Evolutionary conservation across 164 flowering plant genomes (phyloP).

Genomic region (grape (Vitis vinifera)): ASM3070453v1 NC_081821.1:12170001-12170500

Average conservation of each 20-base stretch:
- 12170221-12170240: background rate
- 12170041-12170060: too few species aligned
- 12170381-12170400: background rate
- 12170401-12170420: background rate
- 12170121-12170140: too few species aligned
- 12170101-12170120: too few species aligned
- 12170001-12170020: too few species aligned
- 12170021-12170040: too few species aligned
- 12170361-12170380: constrained; percentile 50
- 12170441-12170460: background rate
- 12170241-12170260: constrained; percentile 68
- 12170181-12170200: too few species aligned
- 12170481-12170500: constrained; percentile 23
- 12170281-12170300: constrained; percentile 89
- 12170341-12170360: constrained; percentile 26
- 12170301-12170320: constrained; percentile 78
- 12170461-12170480: constrained; percentile 1
- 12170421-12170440: background rate
- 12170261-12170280: constrained; percentile 72
- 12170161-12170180: too few species aligned
- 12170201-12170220: background rate
- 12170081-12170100: too few species aligned
- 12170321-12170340: constrained; percentile 58
- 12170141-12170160: too few species aligned
- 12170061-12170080: too few species aligned